phyloP scores from a whole-genome alignment of 495 filamentous ascomycete species.

The Hapsidospora chrysogenum region DNA sequence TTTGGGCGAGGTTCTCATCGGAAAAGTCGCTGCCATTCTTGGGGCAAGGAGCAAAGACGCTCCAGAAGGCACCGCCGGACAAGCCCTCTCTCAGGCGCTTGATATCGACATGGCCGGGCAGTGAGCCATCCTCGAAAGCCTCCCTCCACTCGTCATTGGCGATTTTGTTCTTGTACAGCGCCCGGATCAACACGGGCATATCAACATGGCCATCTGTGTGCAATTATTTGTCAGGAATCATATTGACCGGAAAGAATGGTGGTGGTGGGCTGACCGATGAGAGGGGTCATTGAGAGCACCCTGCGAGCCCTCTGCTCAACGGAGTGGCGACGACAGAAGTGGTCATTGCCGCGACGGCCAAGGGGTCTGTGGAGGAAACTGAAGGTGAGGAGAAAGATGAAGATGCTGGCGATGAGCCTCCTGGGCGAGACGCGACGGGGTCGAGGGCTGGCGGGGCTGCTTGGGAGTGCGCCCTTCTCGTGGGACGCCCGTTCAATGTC shows the following conservation, averaged over 20 bases:
- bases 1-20: conserved; percentile 45
- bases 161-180: conserved; percentile 59
- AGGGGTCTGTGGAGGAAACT: too few species aligned
- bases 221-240: not conserved
- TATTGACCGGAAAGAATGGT: too few species aligned
- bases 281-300: conserved; percentile 55
- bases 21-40: conserved; percentile 53
- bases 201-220: conserved; percentile 81
- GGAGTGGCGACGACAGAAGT: conserved; percentile 11
- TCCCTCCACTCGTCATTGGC: conserved; percentile 55
- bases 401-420: too few species aligned
- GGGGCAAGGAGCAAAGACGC: conserved; percentile 68
- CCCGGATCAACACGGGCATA: conserved; percentile 55
- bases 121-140: conserved; percentile 46
- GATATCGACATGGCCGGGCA: conserved; percentile 64
- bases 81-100: conserved; percentile 41
- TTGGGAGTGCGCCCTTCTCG: too few species aligned
- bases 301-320: conserved; percentile 49
- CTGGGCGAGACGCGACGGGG: too few species aligned
- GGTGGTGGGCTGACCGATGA: conserved; percentile 48
- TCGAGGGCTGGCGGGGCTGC: too few species aligned
- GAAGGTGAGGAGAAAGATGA: too few species aligned
- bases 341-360: not conserved
- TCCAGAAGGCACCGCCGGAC: conserved; percentile 79
- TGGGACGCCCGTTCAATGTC: too few species aligned